A percentile compares a stretch with the other conserved stretches of the same genome.
These are phyloP conservation scores for Xylaria intraflava DNA, from an alignment of 495 filamentous ascomycete genomes.

Conservation along the genomic window DNA sequence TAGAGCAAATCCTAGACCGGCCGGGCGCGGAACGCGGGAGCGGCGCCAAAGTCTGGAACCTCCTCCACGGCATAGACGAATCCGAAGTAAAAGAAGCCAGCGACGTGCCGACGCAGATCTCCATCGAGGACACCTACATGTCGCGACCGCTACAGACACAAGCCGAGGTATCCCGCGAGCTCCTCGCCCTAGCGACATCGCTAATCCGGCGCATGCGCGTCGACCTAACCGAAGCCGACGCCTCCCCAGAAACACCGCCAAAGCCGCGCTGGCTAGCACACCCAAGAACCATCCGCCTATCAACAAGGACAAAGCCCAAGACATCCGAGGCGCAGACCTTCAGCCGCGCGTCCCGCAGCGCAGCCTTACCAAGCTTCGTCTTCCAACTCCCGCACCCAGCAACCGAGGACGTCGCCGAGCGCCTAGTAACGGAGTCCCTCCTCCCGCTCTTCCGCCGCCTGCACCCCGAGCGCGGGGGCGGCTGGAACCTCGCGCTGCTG, in stretches of 20 bases:
- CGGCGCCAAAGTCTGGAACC: slow-evolving; percentile 53
- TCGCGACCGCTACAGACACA: slow-evolving; percentile 50
- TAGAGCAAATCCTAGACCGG: slow-evolving; percentile 61
- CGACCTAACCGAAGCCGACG: slow-evolving; percentile 55
- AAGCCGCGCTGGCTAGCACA: slow-evolving; percentile 31
- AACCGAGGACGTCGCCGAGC: slow-evolving; percentile 50
- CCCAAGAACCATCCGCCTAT: slow-evolving; percentile 63
- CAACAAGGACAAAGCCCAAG: slow-evolving; percentile 61
- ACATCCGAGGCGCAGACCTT: slow-evolving; percentile 24
- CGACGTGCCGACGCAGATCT: slow-evolving; percentile 78
- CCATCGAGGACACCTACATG: slow-evolving; percentile 85
- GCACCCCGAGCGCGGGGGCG: slow-evolving; percentile 54
- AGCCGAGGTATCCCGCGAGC: slow-evolving; percentile 52
- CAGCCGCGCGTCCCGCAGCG: slow-evolving; percentile 63
- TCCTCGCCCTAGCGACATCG: slow-evolving; percentile 57
- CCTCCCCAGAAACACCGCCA: slow-evolving; percentile 6
- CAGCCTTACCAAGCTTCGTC: slow-evolving; percentile 59
- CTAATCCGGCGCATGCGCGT: slow-evolving; percentile 70
- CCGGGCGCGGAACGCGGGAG: slow-evolving; percentile 63
- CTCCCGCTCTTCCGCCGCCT: slow-evolving; percentile 66
- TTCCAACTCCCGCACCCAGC: slow-evolving; percentile 54
- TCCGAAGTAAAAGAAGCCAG: slow-evolving; percentile 63
- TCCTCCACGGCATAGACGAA: slow-evolving; percentile 58
- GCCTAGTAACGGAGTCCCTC: slow-evolving; percentile 60
- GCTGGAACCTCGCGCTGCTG: slow-evolving; percentile 73